Evolutionary conservation across 352 stramenopile genomes (phyloP), one percentile per base, ranked within the genome.

Genomic region (Globisporangium cylindrosporum): DNA sequence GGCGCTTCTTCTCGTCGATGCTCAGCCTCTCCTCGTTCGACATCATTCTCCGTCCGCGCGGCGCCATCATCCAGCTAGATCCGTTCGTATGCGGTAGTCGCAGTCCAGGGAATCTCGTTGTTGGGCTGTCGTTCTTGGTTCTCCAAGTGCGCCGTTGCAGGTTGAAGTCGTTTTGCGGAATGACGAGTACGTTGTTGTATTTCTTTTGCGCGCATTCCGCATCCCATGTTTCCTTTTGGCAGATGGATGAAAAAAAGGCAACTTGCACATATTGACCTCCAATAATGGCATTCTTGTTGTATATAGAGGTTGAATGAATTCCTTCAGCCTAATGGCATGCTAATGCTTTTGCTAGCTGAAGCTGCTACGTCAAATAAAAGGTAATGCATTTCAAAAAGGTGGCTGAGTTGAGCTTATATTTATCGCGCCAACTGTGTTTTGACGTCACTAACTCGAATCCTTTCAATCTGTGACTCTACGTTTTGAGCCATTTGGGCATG

Each of bases 1-100:
- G 63, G 7, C 65, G 66, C 41, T 78, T 72, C 74, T 89, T 72
- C 55, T 70, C 58, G 8, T 78, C 55, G 62, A 92, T 87, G 38
- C 61, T 65, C 22, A 68, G 60, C 12, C 67, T 73, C 62, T 88
- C 79, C 25, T 80, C 72, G 8, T 73, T 65, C 53, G 81, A 60
- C 55, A 60, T 83, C 2, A 88, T 60, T 71, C 72, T 78, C 54
- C 58, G 73, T 14, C 72, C 76, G 63, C 38, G n/a, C 2, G 75
- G 74, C 55, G 75, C 78, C 82, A 89, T 89, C 14, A 24, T n/a
- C 41, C 29, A 24, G 61, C 18, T 15, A 20, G 43, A 51, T 73
- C 59, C 24, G 25, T 68, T 41, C 1, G 27, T 41, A 41, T 20
- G 55, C 54, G 27, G 51, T n/a, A 41, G 71, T 75, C 7, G 25